Evolutionary conservation across 352 stramenopile genomes (phyloP), one percentile per base, ranked within the genome.

Genomic region (Phytophthora hibernalis): DNA sequence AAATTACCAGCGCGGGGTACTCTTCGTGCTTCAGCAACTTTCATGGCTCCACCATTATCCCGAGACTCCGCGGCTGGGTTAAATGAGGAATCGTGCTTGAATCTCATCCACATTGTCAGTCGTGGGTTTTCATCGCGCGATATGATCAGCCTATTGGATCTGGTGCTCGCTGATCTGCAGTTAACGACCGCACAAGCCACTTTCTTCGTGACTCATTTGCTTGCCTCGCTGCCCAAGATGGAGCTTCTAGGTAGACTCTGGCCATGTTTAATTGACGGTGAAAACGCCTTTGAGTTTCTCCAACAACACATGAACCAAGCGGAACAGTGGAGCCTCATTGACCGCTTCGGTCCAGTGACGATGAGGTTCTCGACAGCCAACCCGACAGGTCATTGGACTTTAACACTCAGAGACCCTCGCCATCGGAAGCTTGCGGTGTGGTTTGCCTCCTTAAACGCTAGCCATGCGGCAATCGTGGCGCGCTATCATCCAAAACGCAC

Each of bases 381-480:
- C 45, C 82, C 82, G 0, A 92, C 84, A 16, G 84, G 82, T 0
- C 77, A 82, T 8, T 93, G 82, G 77, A 71, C 50, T 15, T 65
- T 93, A 11, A 75, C 87, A 13, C 55, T 91, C 24, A 65, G 68
- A 35, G 74, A 93, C 45, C 61, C 72, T 15, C 63, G 79, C 12
- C 82, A 93, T 7, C 75, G 84, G 35, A 89, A 90, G 54, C 50
- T 93, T 9, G 82, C 80, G 3, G 52, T 93, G 16, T 90, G 80
- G 80, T 91, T 93, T 49, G 76, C 84, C 9, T 84, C 79, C 13
- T 57, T 93, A 18, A 93, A 90, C 43, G 72, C 72, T 2, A 49
- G 71, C 15, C 77, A 91, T 20, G 74, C 72, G 4, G 43, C 43
- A 0, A 26, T 67, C 6, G 49, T 77, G 2, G 18, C 50, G 0